Conservation (phyloP, 805 yeast genomes). For the Phaffomyces antillensis region DNA sequence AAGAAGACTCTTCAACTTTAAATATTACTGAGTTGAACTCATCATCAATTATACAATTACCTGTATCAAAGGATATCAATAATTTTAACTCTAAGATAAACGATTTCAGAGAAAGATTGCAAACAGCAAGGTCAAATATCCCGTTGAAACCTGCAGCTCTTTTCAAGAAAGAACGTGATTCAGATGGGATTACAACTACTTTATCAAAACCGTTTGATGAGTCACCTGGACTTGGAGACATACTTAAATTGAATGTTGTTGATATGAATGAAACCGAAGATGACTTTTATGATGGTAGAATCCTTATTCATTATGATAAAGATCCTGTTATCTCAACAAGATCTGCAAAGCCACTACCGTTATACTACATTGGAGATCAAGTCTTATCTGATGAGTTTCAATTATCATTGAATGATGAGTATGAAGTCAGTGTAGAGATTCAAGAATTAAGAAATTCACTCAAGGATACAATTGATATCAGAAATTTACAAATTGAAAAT, state of each 20-base stretch:
- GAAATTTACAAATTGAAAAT: background rate
- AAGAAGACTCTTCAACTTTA: background rate
- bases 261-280: constrained; percentile 5
- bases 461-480: background rate
- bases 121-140: background rate
- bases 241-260: constrained; percentile 5
- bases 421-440: background rate
- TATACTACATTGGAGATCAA: constrained; percentile 1
- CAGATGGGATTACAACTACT: background rate
- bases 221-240: constrained; percentile 1
- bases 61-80: background rate
- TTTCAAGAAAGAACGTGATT: background rate
- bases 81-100: background rate
- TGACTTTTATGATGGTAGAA: background rate
- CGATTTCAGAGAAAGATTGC: constrained; percentile 1
- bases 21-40: constrained; percentile 1
- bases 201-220: background rate
- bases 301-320: background rate
- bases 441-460: background rate
- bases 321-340: background rate
- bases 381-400: constrained; percentile 3
- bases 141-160: background rate
- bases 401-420: background rate
- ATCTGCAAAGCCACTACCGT: background rate
- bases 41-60: background rate